Base-by-base conservation (phyloP, 176 grass and related monocot species). In the Oryza nivara region DNA sequence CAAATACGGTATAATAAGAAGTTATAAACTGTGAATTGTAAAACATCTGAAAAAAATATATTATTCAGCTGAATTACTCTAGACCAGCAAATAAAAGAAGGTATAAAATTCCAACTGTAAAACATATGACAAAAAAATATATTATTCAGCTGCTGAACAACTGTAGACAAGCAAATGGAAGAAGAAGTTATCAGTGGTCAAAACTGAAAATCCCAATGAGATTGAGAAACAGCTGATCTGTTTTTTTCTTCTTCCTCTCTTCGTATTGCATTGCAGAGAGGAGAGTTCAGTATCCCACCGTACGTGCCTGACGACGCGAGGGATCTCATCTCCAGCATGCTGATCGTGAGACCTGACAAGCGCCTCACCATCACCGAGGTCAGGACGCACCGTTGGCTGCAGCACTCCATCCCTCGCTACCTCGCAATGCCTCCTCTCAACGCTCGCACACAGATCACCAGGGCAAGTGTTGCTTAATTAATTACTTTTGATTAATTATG, bases 271-370 rank as follows among this genome's bases (percentile, higher is more conserved):
- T 23, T 63, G 58, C 58, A 63, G 78, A 63, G 83, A 45, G 86
- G 80, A 14, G 68, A 89, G 10, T 94, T 86, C 74, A 68, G 71
- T 17, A 25, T 94, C 48, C 92, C 89, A 32, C 54, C 86, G 9
- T 65, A 77, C 77, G 69, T 94, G n/a, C 84, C 92, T 0, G 80
- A 87, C 74, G 67, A 61, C 49, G 86, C 92, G 20, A 58, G 86
- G 26, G 92, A 94, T 63, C 85, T 94, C 65, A 84, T 94, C 58
- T 72, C 75, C 35, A 74, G 82, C 28, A 91, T 94, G 83, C 77
- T 94, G 10, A 66, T 88, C 58, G 92, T 91, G 74, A 80, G 81
- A 47, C 86, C 89, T 30, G 67, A 69, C 70, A 86, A 91, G 79
- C 52, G 92, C 44, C 86, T 88, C 3, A 83, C 75, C 65, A 91